phyloP scores from a whole-genome alignment of 768 basidiomycete species.

The Tricholoma furcatifolium region DNA sequence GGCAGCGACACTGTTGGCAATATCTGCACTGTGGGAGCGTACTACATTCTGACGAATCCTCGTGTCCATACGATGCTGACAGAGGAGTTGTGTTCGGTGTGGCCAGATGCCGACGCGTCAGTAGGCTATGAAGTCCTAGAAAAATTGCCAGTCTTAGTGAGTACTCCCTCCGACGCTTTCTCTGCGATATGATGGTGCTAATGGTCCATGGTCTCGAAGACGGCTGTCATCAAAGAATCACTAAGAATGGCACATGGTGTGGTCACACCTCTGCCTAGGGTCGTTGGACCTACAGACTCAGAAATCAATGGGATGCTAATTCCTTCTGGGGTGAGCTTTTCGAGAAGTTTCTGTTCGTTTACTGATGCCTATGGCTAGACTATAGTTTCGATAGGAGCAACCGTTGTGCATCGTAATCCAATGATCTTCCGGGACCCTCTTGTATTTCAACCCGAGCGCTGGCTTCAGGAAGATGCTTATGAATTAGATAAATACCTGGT shows the following conservation, averaged over 20 bases:
- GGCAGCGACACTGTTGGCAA: conserved; percentile 46
- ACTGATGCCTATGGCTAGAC: not conserved
- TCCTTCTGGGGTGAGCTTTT: not conserved
- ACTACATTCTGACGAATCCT: conserved; percentile 33
- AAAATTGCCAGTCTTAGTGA: conserved; percentile 1
- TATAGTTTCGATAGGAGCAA: conserved; percentile 1
- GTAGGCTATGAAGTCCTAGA: not conserved
- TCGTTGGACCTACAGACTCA: not conserved
- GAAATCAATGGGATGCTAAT: not conserved
- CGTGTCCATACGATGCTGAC: conserved; percentile 26
- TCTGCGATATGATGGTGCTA: not conserved
- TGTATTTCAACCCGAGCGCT: not conserved
- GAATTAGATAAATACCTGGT: conserved; percentile 1
- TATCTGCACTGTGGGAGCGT: conserved; percentile 33
- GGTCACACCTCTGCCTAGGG: conserved; percentile 1
- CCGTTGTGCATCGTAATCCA: not conserved
- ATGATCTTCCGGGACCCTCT: not conserved
- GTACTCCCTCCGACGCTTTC: not conserved
- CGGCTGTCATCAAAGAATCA: conserved; percentile 5
- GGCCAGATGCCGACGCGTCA: conserved; percentile 35
- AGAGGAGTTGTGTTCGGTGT: conserved; percentile 33
- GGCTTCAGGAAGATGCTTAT: not conserved
- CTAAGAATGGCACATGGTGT: conserved; percentile 7
- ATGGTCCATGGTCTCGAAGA: not conserved
- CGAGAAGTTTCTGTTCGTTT: not conserved